These are phyloP conservation scores for Chlamydomonas sphaeroides DNA, from an alignment of 139 green algal species.

Conservation along the genomic window DNA sequence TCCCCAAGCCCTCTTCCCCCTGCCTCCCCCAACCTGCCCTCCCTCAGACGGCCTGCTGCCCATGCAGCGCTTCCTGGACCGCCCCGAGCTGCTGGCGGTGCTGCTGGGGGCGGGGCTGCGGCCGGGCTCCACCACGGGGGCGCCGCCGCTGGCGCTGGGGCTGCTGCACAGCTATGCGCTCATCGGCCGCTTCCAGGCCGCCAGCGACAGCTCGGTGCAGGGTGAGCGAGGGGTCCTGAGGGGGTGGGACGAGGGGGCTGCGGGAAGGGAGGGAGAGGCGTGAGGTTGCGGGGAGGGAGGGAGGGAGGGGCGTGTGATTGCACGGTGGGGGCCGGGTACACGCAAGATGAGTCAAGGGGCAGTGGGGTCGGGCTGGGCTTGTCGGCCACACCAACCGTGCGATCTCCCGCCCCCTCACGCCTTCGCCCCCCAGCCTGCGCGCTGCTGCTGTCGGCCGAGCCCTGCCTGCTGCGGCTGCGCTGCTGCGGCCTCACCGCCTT, in stretches of 20 bases:
- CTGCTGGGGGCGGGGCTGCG: slow-evolving; percentile 17
- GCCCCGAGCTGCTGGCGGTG: slow-evolving; percentile 19
- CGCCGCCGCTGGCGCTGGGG: slow-evolving; percentile 11
- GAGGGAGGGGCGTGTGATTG: too few relatives aligned
- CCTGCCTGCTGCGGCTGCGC: slow-evolving; percentile 6
- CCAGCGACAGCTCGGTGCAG: neutral
- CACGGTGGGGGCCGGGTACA: too few relatives aligned
- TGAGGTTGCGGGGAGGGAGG: too few relatives aligned
- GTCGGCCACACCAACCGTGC: too few relatives aligned
- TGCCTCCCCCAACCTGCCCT: neutral
- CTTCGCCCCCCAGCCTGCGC: slow-evolving; percentile 9
- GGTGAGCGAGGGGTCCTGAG: neutral
- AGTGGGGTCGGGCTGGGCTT: too few relatives aligned
- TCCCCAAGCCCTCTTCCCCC: too few relatives aligned
- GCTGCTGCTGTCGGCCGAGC: slow-evolving; percentile 20
- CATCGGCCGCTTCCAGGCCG: neutral
- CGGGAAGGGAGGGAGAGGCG: too few relatives aligned
- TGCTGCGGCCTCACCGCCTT: neutral
- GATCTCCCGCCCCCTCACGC: neutral
- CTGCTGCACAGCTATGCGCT: slow-evolving; percentile 30
- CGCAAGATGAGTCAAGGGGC: too few relatives aligned
- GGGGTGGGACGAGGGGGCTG: too few relatives aligned
- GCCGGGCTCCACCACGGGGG: slow-evolving; percentile 10
- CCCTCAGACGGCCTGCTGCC: slow-evolving; percentile 26
- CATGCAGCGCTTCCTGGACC: slow-evolving; percentile 33